Conservation (phyloP, 805 yeast genomes). For the Candida loeiensis region DNA sequence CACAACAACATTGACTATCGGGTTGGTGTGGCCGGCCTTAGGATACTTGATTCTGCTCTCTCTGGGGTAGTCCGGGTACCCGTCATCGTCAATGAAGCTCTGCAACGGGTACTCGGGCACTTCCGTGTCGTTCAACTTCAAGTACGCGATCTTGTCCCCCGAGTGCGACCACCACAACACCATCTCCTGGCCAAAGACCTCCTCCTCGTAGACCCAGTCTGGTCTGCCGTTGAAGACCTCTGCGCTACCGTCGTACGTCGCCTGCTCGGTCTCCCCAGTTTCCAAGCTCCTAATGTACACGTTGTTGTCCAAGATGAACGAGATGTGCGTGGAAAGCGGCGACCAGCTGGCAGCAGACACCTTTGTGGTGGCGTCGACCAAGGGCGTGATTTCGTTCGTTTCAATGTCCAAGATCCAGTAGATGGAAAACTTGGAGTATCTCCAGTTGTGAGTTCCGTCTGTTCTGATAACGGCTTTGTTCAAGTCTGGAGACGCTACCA, state of each 20-base stretch:
- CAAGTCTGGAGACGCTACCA: slow-evolving; percentile 68
- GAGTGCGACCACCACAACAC: slow-evolving; percentile 76
- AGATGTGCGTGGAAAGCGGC: slow-evolving; percentile 52
- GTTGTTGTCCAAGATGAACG: slow-evolving; percentile 56
- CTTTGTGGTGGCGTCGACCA: slow-evolving; percentile 15
- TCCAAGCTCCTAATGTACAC: slow-evolving; percentile 45
- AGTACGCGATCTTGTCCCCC: slow-evolving; percentile 51
- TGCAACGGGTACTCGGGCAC: slow-evolving; percentile 55
- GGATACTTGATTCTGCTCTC: slow-evolving; percentile 57
- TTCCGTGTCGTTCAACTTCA: slow-evolving; percentile 55
- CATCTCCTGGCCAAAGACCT: slow-evolving; percentile 54
- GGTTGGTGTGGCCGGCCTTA: slow-evolving; percentile 66
- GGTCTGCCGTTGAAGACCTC: slow-evolving; percentile 64
- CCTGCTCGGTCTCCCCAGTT: slow-evolving; percentile 16
- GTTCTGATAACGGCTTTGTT: slow-evolving; percentile 56
- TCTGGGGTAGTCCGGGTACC: slow-evolving; percentile 45
- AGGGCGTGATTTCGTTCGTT: slow-evolving; percentile 9
- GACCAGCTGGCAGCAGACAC: slow-evolving; percentile 61
- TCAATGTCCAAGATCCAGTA: slow-evolving; percentile 40
- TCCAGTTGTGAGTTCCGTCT: slow-evolving; percentile 56
- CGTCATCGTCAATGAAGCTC: slow-evolving; percentile 40
- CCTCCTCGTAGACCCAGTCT: slow-evolving; percentile 87
- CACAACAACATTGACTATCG: slow-evolving; percentile 46
- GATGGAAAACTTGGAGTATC: slow-evolving; percentile 46
- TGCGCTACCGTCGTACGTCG: slow-evolving; percentile 51